Conservation (phyloP, 768 basidiomycete genomes). For the Albatrellus ellisii region DNA sequence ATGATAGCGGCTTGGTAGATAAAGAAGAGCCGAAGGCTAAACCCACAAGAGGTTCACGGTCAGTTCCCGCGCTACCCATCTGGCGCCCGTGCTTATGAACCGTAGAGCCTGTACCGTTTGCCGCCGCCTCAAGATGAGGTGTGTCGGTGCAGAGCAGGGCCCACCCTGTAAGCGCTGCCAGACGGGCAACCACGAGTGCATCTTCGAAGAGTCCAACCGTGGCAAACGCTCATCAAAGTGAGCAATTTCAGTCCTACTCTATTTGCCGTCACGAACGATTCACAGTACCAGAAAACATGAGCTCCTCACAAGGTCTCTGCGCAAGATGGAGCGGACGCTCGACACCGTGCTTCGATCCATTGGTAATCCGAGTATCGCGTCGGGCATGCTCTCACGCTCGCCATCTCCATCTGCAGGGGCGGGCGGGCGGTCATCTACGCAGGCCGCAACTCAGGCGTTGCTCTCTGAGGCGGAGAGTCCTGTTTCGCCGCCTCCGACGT, state of each 20-base stretch:
- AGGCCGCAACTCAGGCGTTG: conserved; percentile 1
- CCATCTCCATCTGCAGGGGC: conserved; percentile 43
- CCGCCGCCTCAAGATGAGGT: conserved; percentile 88
- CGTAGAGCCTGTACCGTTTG: conserved; percentile 83
- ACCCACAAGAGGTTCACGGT: conserved; percentile 80
- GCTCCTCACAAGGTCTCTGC: conserved; percentile 62
- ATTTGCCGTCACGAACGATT: conserved; percentile 13
- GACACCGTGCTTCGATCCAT: conserved; percentile 85
- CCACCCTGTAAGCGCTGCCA: conserved; percentile 85
- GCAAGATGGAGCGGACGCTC: conserved; percentile 88
- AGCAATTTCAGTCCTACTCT: conserved; percentile 13
- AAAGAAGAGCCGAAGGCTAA: conserved; percentile 57
- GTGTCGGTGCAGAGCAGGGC: conserved; percentile 81
- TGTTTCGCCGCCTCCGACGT: conserved; percentile 17
- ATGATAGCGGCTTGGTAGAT: conserved; percentile 30
- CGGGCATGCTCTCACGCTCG: conserved; percentile 72
- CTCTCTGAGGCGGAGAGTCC: neutral
- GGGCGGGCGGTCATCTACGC: conserved; percentile 9
- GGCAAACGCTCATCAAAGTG: conserved; percentile 85
- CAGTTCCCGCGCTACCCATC: conserved; percentile 1
- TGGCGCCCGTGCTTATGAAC: conserved; percentile 10
- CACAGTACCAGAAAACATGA: conserved; percentile 62
- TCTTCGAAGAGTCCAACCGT: conserved; percentile 94
- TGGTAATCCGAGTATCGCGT: conserved; percentile 67
- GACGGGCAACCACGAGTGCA: conserved; percentile 74